These are phyloP conservation scores for Kurtzmaniella quercitrusa DNA, from an alignment of 1,139 yeast species.

Conservation along the genomic window DNA sequence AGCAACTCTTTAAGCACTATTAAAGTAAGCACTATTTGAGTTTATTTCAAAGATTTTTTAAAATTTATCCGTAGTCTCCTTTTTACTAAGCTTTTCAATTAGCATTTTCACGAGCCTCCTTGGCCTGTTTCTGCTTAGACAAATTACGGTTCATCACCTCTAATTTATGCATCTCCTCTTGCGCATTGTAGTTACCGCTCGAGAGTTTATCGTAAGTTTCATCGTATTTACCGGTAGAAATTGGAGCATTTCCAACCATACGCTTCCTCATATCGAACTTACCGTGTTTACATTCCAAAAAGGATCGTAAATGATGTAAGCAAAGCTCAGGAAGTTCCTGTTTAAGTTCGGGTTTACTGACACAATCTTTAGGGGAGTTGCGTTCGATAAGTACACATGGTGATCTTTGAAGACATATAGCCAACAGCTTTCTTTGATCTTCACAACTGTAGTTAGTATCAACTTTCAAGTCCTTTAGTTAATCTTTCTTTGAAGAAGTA, in stretches of 20 bases:
- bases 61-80: no score
- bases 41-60: no score
- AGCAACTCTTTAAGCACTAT: no score
- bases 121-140: slow-evolving; percentile 26
- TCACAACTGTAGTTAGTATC: slow-evolving; percentile 58
- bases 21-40: no score
- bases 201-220: slow-evolving; percentile 78
- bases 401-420: slow-evolving; percentile 90
- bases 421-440: slow-evolving; percentile 89
- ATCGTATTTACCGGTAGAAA: slow-evolving; percentile 89
- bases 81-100: not conserved
- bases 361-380: slow-evolving; percentile 84
- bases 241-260: slow-evolving; percentile 89
- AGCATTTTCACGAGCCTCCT: slow-evolving; percentile 13
- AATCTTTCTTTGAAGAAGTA: no score
- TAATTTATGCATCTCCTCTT: slow-evolving; percentile 71
- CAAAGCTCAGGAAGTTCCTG: slow-evolving; percentile 84
- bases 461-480: no score
- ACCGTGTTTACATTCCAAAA: slow-evolving; percentile 84
- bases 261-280: slow-evolving; percentile 87
- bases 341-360: slow-evolving; percentile 74
- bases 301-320: slow-evolving; percentile 77
- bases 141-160: slow-evolving; percentile 50
- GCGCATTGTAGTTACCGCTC: slow-evolving; percentile 74
- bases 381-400: slow-evolving; percentile 93